Evolutionary conservation across 179 eudicot species (phyloP).

Genomic region (Corrigiola litoralis): DNA sequence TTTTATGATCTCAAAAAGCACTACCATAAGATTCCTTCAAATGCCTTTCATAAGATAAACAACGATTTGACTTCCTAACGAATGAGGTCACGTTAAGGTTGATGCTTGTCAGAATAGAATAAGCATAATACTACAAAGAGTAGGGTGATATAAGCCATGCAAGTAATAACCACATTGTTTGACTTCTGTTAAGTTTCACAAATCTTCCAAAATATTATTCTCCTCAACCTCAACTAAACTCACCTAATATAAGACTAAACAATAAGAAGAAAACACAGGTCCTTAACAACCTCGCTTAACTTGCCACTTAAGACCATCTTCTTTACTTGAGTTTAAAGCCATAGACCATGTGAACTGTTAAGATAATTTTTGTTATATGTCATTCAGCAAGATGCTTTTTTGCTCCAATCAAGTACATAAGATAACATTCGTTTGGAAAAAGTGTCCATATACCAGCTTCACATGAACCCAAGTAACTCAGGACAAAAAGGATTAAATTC

Average conservation of each 20-base stretch:
- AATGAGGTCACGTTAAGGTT: slow-evolving; percentile 13
- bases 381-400: slow-evolving; percentile 8
- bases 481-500: slow-evolving; percentile 9
- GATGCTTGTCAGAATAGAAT: slow-evolving; percentile 3
- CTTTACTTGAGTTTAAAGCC: slow-evolving; percentile 5
- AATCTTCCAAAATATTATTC: slow-evolving; percentile 24
- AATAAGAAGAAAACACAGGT: slow-evolving; percentile 45
- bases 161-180: slow-evolving; percentile 16
- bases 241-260: slow-evolving; percentile 54
- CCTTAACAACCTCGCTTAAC: slow-evolving; percentile 27
- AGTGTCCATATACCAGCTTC: neutral
- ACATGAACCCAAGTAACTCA: slow-evolving; percentile 6
- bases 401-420: slow-evolving; percentile 4
- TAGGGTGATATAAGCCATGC: slow-evolving; percentile 22
- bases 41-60: neutral
- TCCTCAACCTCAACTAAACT: slow-evolving; percentile 43
- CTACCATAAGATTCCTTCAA: slow-evolving; percentile 1
- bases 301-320: slow-evolving; percentile 10
- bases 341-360: slow-evolving; percentile 25
- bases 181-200: slow-evolving; percentile 22
- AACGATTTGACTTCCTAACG: slow-evolving; percentile 13
- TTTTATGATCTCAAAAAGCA: slow-evolving; percentile 1
- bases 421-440: neutral
- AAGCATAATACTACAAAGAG: slow-evolving; percentile 6
- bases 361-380: slow-evolving; percentile 17